Evolutionary conservation across 345 rosid genomes (phyloP).

Genomic region (Salix arbutifolia): DNA sequence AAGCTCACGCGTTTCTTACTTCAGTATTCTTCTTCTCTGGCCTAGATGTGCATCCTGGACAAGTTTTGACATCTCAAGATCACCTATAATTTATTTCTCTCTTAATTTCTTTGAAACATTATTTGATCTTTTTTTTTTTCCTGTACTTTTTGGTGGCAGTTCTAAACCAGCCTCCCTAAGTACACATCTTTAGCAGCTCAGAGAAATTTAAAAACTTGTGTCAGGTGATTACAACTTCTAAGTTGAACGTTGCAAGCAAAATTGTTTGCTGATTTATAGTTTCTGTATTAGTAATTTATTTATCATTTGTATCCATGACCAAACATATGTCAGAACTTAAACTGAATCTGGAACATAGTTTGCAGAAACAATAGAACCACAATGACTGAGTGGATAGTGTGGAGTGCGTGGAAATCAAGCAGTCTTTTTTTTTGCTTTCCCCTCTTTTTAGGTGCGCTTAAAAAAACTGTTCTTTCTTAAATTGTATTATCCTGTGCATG

Average conservation of each 20-base stretch:
- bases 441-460: no score
- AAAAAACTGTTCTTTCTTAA: no score
- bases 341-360: neutral
- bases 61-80: neutral
- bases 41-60: neutral
- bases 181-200: slow-evolving; percentile 76
- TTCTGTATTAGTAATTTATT: neutral
- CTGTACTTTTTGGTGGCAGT: slow-evolving; percentile 36
- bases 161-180: slow-evolving; percentile 69
- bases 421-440: no score
- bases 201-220: slow-evolving; percentile 65
- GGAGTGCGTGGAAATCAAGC: neutral
- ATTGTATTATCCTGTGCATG: neutral
- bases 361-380: neutral
- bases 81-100: slow-evolving; percentile 4
- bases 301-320: neutral
- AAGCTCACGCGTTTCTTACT: neutral
- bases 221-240: slow-evolving; percentile 35
- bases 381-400: neutral
- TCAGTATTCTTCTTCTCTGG: neutral
- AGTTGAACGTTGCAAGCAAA: neutral
- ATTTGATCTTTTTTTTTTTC: slow-evolving; percentile 3
- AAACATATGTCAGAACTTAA: no score
- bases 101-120: neutral
- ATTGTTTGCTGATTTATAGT: neutral